These are phyloP conservation scores for Punica granatum DNA, from an alignment of 345 rosid species.

Conservation along the genomic window DNA sequence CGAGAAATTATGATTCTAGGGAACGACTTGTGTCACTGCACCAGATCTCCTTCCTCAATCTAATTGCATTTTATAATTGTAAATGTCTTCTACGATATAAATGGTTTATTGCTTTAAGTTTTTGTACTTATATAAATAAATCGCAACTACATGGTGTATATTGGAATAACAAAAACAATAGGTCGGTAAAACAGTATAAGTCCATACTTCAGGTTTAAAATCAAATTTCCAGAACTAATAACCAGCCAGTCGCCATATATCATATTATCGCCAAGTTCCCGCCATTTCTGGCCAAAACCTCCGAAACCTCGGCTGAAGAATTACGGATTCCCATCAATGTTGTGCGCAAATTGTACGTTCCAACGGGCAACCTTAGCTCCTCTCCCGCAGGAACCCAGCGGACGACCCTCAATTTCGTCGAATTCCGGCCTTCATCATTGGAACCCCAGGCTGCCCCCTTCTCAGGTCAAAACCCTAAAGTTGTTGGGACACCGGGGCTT, in stretches of 20 bases:
- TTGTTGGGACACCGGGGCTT: conserved; percentile 14
- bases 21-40: no score
- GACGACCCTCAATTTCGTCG: conserved; percentile 16
- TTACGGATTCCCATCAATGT: conserved; percentile 26
- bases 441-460: conserved; percentile 17
- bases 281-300: conserved; percentile 6
- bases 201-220: no score
- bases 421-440: neutral
- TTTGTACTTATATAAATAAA: no score
- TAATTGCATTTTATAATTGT: no score
- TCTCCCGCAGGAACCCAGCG: conserved; percentile 15
- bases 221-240: no score
- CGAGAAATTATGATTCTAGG: no score
- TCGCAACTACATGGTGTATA: no score
- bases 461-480: conserved; percentile 9
- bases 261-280: conserved; percentile 2
- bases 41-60: no score
- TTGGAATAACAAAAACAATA: no score
- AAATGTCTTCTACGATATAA: no score
- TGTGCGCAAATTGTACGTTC: conserved; percentile 18
- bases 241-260: neutral
- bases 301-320: neutral
- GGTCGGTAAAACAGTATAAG: neutral
- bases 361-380: conserved; percentile 20
- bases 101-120: no score